Conservation (phyloP, 176 grass and related monocot genomes). For the Ampelocalamus luodianensis region DNA sequence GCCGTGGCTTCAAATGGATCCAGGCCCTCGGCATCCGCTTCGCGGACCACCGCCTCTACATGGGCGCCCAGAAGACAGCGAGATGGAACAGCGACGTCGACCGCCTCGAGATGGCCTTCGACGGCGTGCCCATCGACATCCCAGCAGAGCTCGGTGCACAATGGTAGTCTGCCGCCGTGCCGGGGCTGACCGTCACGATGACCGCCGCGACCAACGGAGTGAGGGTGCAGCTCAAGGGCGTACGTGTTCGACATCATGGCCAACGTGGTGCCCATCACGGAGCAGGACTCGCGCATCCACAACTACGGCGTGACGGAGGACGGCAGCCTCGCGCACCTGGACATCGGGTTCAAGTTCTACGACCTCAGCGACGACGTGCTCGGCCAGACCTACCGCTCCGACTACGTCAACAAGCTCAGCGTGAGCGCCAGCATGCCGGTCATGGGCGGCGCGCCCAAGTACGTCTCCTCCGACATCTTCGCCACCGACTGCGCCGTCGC, state of each 20-base stretch:
- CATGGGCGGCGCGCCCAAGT: slow-evolving; percentile 41
- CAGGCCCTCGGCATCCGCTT: slow-evolving; percentile 6
- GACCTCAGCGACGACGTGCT: slow-evolving; percentile 41
- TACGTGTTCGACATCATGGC: slow-evolving; percentile 57
- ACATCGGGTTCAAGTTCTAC: slow-evolving; percentile 45
- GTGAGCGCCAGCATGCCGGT: slow-evolving; percentile 50
- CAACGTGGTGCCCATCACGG: slow-evolving; percentile 54
- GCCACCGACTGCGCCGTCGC: slow-evolving; percentile 47
- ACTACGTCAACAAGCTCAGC: slow-evolving; percentile 54
- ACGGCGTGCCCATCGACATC: neutral
- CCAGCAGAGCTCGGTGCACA: neutral
- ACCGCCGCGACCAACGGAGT: slow-evolving; percentile 40
- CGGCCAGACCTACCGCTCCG: slow-evolving; percentile 46
- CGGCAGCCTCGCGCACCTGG: slow-evolving; percentile 45
- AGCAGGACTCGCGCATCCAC: slow-evolving; percentile 55
- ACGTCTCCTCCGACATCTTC: slow-evolving; percentile 46
- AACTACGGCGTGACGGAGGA: slow-evolving; percentile 41
- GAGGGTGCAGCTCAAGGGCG: slow-evolving; percentile 42
- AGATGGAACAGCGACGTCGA: too few relatives aligned
- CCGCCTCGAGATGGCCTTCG: too few relatives aligned
- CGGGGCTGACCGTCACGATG: slow-evolving; percentile 33
- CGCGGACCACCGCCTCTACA: too few relatives aligned
- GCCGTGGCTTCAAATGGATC: slow-evolving; percentile 58
- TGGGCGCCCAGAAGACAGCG: too few relatives aligned
- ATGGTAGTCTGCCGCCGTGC: slow-evolving; percentile 38